These are phyloP conservation scores for Pleurotus eryngii DNA, from an alignment of 768 basidiomycete species.

Conservation along the genomic window DNA sequence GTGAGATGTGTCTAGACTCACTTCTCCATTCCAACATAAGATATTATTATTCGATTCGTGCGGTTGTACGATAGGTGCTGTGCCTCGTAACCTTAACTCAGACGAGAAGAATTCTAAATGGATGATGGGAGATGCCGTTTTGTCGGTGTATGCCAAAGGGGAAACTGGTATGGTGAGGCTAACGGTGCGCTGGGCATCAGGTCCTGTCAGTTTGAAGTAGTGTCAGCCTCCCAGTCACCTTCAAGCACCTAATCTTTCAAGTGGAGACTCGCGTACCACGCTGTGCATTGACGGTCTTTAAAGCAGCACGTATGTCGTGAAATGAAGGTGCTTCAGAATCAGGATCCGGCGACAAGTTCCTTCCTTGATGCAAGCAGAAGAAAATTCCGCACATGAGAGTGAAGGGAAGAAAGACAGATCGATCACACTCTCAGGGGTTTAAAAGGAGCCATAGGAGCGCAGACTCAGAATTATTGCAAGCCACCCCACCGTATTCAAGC, in stretches of 20 bases:
- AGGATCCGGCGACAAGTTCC: conserved; percentile 9
- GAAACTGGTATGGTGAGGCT: conserved; percentile 16
- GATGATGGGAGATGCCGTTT: conserved; percentile 8
- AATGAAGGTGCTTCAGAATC: conserved; percentile 16
- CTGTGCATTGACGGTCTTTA: conserved; percentile 49
- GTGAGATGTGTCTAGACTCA: conserved; percentile 20
- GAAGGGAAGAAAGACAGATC: not conserved
- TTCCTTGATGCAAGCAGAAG: conserved; percentile 35
- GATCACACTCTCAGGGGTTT: not conserved
- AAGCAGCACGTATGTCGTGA: conserved; percentile 24
- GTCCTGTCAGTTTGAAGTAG: conserved; percentile 40
- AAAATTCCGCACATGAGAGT: conserved; percentile 69
- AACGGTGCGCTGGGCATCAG: conserved; percentile 51
- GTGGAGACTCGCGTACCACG: conserved; percentile 44
- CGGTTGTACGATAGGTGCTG: conserved; percentile 59
- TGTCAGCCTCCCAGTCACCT: not conserved
- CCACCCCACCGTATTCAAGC: no score
- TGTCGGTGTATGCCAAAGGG: not conserved
- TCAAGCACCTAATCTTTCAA: not conserved
- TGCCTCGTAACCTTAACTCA: conserved; percentile 72
- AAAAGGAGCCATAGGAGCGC: not conserved
- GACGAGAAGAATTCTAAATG: conserved; percentile 65
- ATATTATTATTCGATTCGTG: conserved; percentile 55
- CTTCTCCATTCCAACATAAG: conserved; percentile 89
- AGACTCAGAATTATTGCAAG: no score